A percentile compares a stretch with the other conserved stretches of the same genome.
These are phyloP conservation scores for Spathaspora hagerdaliae DNA, from an alignment of 805 yeast genomes.

Conservation along the genomic window DNA sequence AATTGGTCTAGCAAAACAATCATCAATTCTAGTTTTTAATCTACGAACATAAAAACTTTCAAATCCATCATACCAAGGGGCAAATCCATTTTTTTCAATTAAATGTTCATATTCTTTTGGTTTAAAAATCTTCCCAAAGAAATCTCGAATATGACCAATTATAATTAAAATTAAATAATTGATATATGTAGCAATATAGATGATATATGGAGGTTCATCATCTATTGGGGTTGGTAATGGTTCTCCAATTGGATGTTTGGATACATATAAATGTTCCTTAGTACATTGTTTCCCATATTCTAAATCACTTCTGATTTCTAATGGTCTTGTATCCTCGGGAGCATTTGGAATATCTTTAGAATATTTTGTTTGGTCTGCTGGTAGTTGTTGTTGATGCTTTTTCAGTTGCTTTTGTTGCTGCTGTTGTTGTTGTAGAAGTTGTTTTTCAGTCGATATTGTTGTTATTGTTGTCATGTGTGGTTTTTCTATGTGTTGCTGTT, in stretches of 20 bases:
- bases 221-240: constrained; percentile 60
- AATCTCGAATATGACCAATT: constrained; percentile 89
- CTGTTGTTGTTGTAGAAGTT: no score
- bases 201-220: constrained; percentile 85
- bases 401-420: not conserved
- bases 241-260: constrained; percentile 52
- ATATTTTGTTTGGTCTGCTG: constrained; percentile 3
- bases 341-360: constrained; percentile 32
- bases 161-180: constrained; percentile 80
- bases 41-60: constrained; percentile 93
- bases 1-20: constrained; percentile 94
- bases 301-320: constrained; percentile 40
- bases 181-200: constrained; percentile 77
- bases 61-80: constrained; percentile 93
- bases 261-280: constrained; percentile 58
- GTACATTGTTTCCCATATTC: constrained; percentile 75
- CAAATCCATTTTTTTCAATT: constrained; percentile 80
- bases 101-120: constrained; percentile 64
- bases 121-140: constrained; percentile 70
- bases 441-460: not conserved
- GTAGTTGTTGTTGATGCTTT: not conserved
- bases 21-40: constrained; percentile 85
- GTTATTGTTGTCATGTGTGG: not conserved
- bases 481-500: no score
- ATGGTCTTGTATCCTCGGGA: constrained; percentile 31